Evolutionary conservation across 768 basidiomycete genomes (phyloP).

Genomic region (Sistotremastrum suecicum): DNA sequence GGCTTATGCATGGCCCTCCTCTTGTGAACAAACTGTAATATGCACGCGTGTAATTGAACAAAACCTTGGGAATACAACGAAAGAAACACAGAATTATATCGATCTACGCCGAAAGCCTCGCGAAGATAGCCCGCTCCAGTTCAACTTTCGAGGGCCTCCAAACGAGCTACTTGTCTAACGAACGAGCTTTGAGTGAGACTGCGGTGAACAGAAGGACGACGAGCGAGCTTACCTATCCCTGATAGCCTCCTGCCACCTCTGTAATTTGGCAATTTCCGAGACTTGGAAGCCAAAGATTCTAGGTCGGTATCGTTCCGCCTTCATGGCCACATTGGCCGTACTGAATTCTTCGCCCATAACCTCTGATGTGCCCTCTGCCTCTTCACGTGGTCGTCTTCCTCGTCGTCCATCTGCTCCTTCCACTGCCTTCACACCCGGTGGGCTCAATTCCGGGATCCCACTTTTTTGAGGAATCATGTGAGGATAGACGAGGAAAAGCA

Average conservation of each 20-base stretch:
- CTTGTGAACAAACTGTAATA: too few species aligned
- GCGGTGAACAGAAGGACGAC: neutral
- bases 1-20: too few species aligned
- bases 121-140: too few species aligned
- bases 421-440: conserved; percentile 13
- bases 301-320: conserved; percentile 86
- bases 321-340: conserved; percentile 71
- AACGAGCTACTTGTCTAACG: conserved; percentile 4
- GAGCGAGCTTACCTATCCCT: conserved; percentile 57
- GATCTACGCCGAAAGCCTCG: too few species aligned
- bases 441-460: conserved; percentile 27
- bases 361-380: conserved; percentile 31
- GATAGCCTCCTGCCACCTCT: conserved; percentile 92
- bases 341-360: conserved; percentile 54
- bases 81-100: neutral
- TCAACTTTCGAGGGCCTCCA: conserved; percentile 3
- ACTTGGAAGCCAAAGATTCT: conserved; percentile 96
- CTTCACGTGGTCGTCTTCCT: conserved; percentile 40
- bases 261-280: conserved; percentile 83
- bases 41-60: too few species aligned
- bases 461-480: conserved; percentile 79
- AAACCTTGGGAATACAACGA: too few species aligned
- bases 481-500: conserved; percentile 95
- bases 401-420: conserved; percentile 25
- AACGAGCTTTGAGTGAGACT: neutral